Percentiles rank a stretch among this genome's conserved stretches.
These are phyloP conservation scores for Antitrichia curtipendula DNA, from an alignment of 225 moss, liverwort and hornwort species.

Conservation along the genomic window DNA sequence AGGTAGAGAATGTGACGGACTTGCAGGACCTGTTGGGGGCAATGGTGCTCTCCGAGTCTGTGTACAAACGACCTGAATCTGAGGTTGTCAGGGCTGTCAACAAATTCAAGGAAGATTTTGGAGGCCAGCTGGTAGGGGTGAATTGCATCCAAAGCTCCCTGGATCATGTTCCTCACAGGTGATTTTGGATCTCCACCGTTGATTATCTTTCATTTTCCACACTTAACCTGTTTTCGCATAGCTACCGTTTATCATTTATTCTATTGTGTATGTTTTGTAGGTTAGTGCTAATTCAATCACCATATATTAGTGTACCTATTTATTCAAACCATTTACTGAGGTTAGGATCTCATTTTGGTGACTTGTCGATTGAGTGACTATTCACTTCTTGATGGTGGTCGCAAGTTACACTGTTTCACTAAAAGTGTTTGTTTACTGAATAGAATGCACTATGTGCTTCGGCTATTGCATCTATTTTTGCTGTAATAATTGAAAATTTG, in stretches of 20 bases:
- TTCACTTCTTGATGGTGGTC: not conserved
- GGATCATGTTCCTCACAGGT: constrained; percentile 82
- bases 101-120: constrained; percentile 79
- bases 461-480: not conserved
- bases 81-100: constrained; percentile 73
- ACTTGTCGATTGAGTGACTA: not conserved
- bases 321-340: not conserved
- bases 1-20: constrained; percentile 66
- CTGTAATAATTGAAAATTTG: not conserved
- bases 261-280: not conserved
- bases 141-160: constrained; percentile 60
- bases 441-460: not conserved
- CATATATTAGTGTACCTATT: not conserved
- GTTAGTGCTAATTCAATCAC: not conserved
- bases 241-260: not conserved
- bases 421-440: not conserved
- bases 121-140: constrained; percentile 80
- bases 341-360: not conserved
- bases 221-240: not conserved
- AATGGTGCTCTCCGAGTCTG: constrained; percentile 89
- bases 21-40: constrained; percentile 93
- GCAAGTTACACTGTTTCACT: not conserved
- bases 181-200: not conserved
- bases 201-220: not conserved
- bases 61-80: constrained; percentile 81